Base-by-base conservation (phyloP, 306 rosid genomes). In the Trifolium pratense region DNA sequence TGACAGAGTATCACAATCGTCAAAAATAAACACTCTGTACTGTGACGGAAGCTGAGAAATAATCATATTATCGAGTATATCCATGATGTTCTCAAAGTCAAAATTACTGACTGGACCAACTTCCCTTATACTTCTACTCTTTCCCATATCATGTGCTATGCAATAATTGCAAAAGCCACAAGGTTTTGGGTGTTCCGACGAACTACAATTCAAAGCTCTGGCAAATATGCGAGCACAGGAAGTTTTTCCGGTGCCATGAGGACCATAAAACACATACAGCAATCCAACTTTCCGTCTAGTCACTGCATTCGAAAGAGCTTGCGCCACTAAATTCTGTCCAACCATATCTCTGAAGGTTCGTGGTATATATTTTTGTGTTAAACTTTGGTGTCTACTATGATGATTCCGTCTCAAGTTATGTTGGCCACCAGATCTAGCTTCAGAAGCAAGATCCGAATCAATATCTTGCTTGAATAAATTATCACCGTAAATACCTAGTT, bases 211-310 rank as follows among this genome's bases (percentile, higher is more conserved):
- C 75, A 95, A 82, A 80, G 99, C 97, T 85, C 91, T 85, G 13
- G 99, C 90, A 82, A 95, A 90, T 70, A 95, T 82, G 18, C 96
- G 97, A 70, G 99, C 99, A 70, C 88, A 87, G 1, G 99, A 91
- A 10, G 97, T 95, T 78, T 95, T 95, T 31, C 99, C 99, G 1
- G 97, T 95, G 55, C 99, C 99, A 79, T 88, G 99, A 59, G 99
- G 97, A 71, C 99, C 99, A 65, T 91, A 86, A 86, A 95, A 95
- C 71, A 91, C 96, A 76, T 95, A 95, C 21, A 95, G 74, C 78
- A 91, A 69, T 13, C 97, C 99, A 76, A 95, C 88, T 76, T 87
- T 91, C 84, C 86, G 89, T 73, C 13, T 90, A 34, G 66, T 59
- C 62, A 88, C 97, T 42, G 99, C 97, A 80, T 91, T 95, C n/a